Conservation (phyloP, 306 rosid species). For the Pyrus communis region DNA sequence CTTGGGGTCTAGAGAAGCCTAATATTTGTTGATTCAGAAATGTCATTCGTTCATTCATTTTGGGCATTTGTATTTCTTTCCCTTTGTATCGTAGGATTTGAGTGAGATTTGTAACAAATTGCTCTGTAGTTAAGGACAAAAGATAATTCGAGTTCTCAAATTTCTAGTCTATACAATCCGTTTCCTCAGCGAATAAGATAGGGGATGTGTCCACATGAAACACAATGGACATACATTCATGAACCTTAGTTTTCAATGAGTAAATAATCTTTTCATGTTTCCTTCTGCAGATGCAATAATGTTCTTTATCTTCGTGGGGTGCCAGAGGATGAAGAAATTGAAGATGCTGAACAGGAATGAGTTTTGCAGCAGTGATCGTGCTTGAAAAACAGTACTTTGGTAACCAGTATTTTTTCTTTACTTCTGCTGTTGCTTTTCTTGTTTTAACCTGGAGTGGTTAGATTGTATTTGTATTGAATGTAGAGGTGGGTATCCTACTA, state of each 20-base stretch:
- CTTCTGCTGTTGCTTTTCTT: not conserved
- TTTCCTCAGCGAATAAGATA: not conserved
- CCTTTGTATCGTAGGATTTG: not conserved
- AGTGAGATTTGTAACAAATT: not conserved
- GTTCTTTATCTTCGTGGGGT: slow-evolving; percentile 95
- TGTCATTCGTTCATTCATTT: not conserved
- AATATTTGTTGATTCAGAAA: not conserved
- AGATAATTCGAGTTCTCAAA: not conserved
- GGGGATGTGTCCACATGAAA: not conserved
- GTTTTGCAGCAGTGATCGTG: slow-evolving; percentile 6
- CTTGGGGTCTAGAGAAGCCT: not conserved
- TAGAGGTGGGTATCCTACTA: slow-evolving; percentile 13
- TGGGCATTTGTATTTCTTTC: not conserved
- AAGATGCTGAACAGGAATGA: slow-evolving; percentile 76
- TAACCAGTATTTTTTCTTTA: not conserved
- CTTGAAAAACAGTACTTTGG: not conserved
- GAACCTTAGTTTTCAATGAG: not conserved
- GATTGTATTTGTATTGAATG: slow-evolving; percentile 17
- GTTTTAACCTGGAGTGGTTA: not conserved
- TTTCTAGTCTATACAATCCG: not conserved
- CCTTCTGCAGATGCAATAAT: slow-evolving; percentile 70
- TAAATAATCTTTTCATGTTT: not conserved
- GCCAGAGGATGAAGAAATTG: slow-evolving; percentile 93
- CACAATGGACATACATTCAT: not conserved
- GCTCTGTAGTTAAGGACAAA: not conserved